Evolutionary conservation across 495 filamentous ascomycete genomes (phyloP).

Genomic region (Neurospora sublineolata): DNA sequence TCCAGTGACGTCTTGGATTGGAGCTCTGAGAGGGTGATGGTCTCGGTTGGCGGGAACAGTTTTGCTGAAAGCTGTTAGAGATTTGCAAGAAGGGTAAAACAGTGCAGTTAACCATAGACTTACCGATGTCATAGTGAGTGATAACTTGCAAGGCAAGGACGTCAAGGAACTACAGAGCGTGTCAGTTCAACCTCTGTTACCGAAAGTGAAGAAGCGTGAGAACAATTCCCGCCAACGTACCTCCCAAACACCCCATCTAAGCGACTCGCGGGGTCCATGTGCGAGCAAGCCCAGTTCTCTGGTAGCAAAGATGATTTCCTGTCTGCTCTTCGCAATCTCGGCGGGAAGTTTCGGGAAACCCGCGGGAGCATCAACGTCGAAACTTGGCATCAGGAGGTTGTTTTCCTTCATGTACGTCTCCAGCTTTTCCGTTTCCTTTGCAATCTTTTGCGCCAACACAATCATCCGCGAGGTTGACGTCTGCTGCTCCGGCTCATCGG

Average conservation of each 20-base stretch:
- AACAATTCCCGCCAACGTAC: conserved; percentile 8
- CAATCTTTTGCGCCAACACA: conserved; percentile 27
- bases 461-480: conserved; percentile 23
- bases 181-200: neutral
- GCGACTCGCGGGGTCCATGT: conserved; percentile 28
- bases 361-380: conserved; percentile 24
- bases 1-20: conserved; percentile 29
- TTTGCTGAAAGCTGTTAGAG: conserved; percentile 17
- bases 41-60: conserved; percentile 25
- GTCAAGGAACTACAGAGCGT: conserved; percentile 23
- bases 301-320: conserved; percentile 28
- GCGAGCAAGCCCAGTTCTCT: conserved; percentile 30
- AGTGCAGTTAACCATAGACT: neutral
- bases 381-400: conserved; percentile 24
- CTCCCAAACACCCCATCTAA: conserved; percentile 33
- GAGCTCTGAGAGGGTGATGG: conserved; percentile 34
- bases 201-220: neutral
- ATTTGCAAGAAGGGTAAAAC: neutral
- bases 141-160: conserved; percentile 26
- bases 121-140: conserved; percentile 31
- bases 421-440: conserved; percentile 28
- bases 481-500: neutral
- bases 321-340: conserved; percentile 23
- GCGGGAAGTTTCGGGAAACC: conserved; percentile 31
- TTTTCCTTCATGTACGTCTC: conserved; percentile 29